These are phyloP conservation scores for Trametes pubescens DNA, from an alignment of 1,284 basidiomycete species.

Conservation along the genomic window DNA sequence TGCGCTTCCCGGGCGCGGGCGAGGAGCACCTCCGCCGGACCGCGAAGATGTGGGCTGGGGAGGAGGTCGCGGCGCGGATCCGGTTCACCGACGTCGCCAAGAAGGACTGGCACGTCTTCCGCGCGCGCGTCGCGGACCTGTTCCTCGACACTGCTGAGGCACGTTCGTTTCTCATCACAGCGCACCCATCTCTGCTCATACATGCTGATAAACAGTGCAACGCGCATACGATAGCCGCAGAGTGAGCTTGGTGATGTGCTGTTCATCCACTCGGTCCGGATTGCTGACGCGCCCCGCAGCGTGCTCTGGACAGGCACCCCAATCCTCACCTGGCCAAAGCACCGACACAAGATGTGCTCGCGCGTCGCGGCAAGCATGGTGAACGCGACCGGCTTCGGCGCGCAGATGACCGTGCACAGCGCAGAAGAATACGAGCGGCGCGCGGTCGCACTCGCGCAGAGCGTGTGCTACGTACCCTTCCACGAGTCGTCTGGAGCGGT, in stretches of 20 bases:
- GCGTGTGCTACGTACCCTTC: slow-evolving; percentile 45
- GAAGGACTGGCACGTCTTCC: slow-evolving; percentile 63
- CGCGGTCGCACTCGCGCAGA: slow-evolving; percentile 56
- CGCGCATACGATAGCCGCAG: slow-evolving; percentile 68
- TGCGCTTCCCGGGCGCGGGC: slow-evolving; percentile 65
- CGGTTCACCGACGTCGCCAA: slow-evolving; percentile 64
- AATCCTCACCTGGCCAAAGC: slow-evolving; percentile 64
- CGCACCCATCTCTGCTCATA: neutral
- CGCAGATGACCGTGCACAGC: slow-evolving; percentile 59
- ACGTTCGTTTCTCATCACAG: slow-evolving; percentile 16
- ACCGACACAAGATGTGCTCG: slow-evolving; percentile 67
- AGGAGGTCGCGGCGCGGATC: slow-evolving; percentile 60
- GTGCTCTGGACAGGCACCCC: slow-evolving; percentile 71
- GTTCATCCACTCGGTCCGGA: neutral
- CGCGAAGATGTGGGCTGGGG: slow-evolving; percentile 60
- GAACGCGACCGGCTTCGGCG: slow-evolving; percentile 62
- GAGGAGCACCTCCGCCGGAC: slow-evolving; percentile 60
- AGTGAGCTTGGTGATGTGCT: slow-evolving; percentile 48
- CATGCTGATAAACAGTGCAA: slow-evolving; percentile 52
- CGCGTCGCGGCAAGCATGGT: slow-evolving; percentile 67
- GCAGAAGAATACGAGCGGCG: slow-evolving; percentile 62
- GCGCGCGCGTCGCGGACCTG: slow-evolving; percentile 63
- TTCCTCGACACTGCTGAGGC: slow-evolving; percentile 72
- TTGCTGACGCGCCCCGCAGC: slow-evolving; percentile 36
- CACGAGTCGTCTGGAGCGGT: slow-evolving; percentile 31